Conservation (phyloP, 1,284 basidiomycete genomes). For the Fomitopsis schrenkii region DNA sequence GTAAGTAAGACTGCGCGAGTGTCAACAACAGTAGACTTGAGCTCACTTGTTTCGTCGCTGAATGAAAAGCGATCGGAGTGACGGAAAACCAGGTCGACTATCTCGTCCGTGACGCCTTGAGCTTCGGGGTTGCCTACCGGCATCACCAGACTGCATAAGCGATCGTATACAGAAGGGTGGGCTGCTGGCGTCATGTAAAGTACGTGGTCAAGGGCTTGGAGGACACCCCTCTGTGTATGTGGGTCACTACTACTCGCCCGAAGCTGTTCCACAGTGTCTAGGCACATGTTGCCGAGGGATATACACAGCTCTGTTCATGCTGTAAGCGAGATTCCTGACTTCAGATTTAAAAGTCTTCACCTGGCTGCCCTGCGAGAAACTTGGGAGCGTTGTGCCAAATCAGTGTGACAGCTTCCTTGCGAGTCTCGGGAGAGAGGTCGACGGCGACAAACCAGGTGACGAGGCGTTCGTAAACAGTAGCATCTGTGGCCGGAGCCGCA, state of each 20-base stretch:
- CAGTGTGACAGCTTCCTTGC: background rate
- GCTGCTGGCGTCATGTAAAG: background rate
- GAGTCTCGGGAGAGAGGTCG: background rate
- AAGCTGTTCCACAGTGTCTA: background rate
- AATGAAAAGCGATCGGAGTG: background rate
- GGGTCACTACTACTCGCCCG: background rate
- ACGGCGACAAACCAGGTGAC: background rate
- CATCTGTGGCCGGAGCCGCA: background rate
- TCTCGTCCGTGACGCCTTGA: background rate
- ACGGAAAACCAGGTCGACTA: background rate
- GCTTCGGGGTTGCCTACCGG: no score
- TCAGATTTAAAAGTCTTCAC: background rate
- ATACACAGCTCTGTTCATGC: background rate
- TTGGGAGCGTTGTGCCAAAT: background rate
- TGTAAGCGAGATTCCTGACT: background rate
- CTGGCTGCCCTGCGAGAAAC: background rate
- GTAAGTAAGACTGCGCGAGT: background rate
- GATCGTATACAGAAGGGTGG: background rate
- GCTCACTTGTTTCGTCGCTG: background rate
- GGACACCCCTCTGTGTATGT: background rate
- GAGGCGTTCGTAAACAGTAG: background rate
- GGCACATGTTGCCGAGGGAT: background rate
- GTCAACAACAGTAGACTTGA: background rate
- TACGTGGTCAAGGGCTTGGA: background rate
- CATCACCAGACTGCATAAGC: background rate